A percentile compares a stretch with the other conserved stretches of the same genome.
Conservation (phyloP, 306 rosid species). For the Quercus agrifolia region DNA sequence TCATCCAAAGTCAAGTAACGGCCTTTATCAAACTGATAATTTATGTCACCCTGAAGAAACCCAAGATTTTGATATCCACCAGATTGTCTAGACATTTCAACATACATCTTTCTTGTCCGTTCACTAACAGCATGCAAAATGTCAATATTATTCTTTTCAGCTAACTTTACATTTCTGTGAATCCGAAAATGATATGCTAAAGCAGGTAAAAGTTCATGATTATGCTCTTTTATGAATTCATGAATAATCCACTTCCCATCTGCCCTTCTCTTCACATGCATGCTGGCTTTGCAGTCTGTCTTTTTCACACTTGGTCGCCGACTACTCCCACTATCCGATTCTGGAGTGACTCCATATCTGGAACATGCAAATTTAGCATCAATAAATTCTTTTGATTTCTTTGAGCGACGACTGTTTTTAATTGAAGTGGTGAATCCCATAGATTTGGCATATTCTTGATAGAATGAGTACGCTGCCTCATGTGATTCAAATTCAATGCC, state of each 20-base stretch:
- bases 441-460: slow-evolving; percentile 60
- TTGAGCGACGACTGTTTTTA: slow-evolving; percentile 57
- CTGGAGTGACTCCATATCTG: slow-evolving; percentile 57
- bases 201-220: slow-evolving; percentile 63
- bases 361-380: slow-evolving; percentile 68
- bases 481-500: slow-evolving; percentile 58
- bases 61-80: slow-evolving; percentile 32
- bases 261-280: slow-evolving; percentile 58
- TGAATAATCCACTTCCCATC: slow-evolving; percentile 64
- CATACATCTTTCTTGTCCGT: slow-evolving; percentile 60
- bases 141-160: slow-evolving; percentile 60
- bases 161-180: slow-evolving; percentile 57
- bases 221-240: slow-evolving; percentile 55
- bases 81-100: slow-evolving; percentile 54
- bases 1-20: slow-evolving; percentile 44
- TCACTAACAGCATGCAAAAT: slow-evolving; percentile 65
- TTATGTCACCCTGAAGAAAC: slow-evolving; percentile 20
- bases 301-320: slow-evolving; percentile 62
- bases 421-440: slow-evolving; percentile 67
- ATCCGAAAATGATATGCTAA: slow-evolving; percentile 61
- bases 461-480: slow-evolving; percentile 55
- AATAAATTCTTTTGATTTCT: slow-evolving; percentile 57
- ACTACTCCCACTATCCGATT: slow-evolving; percentile 49
- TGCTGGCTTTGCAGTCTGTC: slow-evolving; percentile 65
- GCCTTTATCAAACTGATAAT: slow-evolving; percentile 43